Evolutionary conservation across 176 grass and related monocot species (phyloP).

Genomic region (Avena insularis): DNA sequence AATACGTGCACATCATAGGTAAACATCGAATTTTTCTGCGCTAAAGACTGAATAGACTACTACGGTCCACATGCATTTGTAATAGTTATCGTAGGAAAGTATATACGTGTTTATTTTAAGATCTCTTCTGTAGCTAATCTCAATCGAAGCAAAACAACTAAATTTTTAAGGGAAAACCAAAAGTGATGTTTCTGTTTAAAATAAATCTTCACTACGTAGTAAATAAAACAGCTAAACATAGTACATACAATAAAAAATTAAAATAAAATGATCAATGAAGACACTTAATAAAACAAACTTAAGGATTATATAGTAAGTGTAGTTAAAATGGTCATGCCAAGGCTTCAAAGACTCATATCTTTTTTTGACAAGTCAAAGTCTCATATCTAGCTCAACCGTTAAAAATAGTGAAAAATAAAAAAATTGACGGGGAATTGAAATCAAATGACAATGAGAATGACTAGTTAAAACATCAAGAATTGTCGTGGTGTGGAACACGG

Average conservation of each 20-base stretch:
- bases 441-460: too few species aligned
- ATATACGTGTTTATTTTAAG: not conserved
- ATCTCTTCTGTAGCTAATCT: not conserved
- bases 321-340: too few species aligned
- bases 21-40: conserved; percentile 3
- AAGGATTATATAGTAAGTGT: too few species aligned
- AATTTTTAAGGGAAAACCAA: not conserved
- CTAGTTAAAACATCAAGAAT: too few species aligned
- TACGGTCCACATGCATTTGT: not conserved
- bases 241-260: not conserved
- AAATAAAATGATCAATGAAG: too few species aligned
- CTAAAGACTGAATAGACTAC: not conserved
- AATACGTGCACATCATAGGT: conserved; percentile 9
- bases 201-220: not conserved
- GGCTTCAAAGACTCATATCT: too few species aligned
- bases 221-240: not conserved
- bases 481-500: too few species aligned
- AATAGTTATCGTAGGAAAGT: not conserved
- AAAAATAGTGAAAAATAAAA: too few species aligned
- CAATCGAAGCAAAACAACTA: not conserved
- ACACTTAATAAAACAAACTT: not conserved
- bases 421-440: too few species aligned
- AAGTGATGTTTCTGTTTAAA: too few species aligned
- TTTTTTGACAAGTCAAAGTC: too few species aligned
- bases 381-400: too few species aligned